Conservation (phyloP, 164 flowering plant genomes). For the Aristolochia contorta region DNA sequence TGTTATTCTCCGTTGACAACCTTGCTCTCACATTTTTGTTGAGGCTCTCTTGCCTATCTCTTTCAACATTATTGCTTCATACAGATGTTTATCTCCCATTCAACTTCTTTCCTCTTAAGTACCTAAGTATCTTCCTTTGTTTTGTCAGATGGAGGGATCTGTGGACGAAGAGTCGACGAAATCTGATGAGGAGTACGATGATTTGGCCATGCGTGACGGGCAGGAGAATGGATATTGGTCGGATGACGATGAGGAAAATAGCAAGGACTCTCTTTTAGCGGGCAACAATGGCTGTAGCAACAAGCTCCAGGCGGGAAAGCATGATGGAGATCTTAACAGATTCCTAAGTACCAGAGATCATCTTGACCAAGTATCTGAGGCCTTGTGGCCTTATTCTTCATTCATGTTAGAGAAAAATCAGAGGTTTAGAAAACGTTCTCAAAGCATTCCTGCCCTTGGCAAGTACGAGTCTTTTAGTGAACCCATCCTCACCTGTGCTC, state of each 20-base stretch:
- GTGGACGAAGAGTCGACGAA: constrained; percentile 89
- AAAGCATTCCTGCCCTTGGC: constrained; percentile 56
- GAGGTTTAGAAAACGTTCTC: constrained; percentile 37
- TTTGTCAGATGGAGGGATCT: constrained; percentile 69
- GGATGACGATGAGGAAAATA: constrained; percentile 42
- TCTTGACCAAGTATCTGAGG: constrained; percentile 18
- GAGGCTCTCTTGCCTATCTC: not conserved
- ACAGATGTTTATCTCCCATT: not conserved
- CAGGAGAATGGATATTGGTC: constrained; percentile 59
- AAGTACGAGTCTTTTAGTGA: constrained; percentile 35
- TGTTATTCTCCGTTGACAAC: too few species aligned
- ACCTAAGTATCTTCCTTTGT: not conserved
- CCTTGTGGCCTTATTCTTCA: constrained; percentile 25
- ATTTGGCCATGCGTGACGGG: constrained; percentile 81
- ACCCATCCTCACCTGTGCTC: constrained; percentile 52
- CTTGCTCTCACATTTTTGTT: too few species aligned
- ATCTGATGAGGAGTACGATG: constrained; percentile 96
- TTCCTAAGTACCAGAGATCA: constrained; percentile 33
- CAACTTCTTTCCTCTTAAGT: not conserved
- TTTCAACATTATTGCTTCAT: not conserved
- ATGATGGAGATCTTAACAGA: constrained; percentile 36
- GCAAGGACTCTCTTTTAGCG: constrained; percentile 12
- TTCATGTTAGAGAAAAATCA: constrained; percentile 27
- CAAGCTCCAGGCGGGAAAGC: constrained; percentile 15
- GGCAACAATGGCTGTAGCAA: not conserved